Base-by-base conservation (phyloP, 257 asterid genomes). In the Salvia miltiorrhiza region DNA sequence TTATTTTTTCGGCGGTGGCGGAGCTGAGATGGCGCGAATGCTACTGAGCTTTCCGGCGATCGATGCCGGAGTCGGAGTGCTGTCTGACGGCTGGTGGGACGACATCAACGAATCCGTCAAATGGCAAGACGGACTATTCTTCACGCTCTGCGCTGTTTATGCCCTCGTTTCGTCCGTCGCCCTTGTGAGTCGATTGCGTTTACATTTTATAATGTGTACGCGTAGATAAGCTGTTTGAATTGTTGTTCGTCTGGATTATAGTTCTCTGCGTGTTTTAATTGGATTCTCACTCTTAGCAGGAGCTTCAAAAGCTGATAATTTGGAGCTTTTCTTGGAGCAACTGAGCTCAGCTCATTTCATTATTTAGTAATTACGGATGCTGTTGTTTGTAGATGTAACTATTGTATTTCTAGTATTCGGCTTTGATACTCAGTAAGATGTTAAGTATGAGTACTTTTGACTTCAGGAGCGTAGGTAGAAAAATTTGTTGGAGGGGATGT, bases 91-190 rank as follows among this genome's bases (percentile, higher is more conserved):
- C 79, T 90, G 97, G 98, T 90, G 98, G 98, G 37, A 88, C 53
- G 76, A 88, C 87, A 80, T 90, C 83, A 82, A 93, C 45, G 93
- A 84, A 56, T 93, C 97, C 5, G 80, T 48, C 49, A 11, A 80
- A 43, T 93, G 96, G 98, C 97, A 93, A 71, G 93, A 85, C 76
- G 93, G 93, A 72, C 84, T 93, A 82, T 93, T 90, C 70, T 90
- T 82, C 78, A 40, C 92, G 12, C 93, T 93, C 16, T 90, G 93
- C 69, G 93, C 85, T 65, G 84, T 85, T 19, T 93, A 81, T 67
- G 96, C 90, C 70, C 84, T 90, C 64, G 96, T 92, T 75, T 88
- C 97, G 63, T 60, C 79, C 13, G 86, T 90, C 75, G 98, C 98
- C 39, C 88, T 93, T 20, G 98, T 93, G 58, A 76, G 86, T 80